Conservation (phyloP, 23 red algal species). For the Agarophyton chilense region DNA sequence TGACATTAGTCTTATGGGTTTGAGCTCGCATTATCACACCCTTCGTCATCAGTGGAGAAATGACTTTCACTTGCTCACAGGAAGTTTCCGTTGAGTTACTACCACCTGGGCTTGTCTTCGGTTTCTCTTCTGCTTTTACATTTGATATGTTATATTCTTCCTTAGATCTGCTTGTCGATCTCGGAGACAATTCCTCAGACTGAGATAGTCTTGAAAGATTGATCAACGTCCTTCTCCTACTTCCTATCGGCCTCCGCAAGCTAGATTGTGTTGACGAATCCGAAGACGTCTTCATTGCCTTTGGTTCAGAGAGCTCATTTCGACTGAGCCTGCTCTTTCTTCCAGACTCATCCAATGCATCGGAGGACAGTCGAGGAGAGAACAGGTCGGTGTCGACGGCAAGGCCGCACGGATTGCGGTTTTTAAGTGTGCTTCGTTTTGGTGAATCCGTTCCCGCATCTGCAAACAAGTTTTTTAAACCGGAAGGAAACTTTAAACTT, state of each 20-base stretch:
- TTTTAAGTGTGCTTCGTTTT: neutral
- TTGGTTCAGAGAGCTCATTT: neutral
- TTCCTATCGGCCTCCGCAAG: slow-evolving; percentile 2
- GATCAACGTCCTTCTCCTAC: neutral
- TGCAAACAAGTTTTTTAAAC: neutral
- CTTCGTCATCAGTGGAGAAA: slow-evolving; percentile 17
- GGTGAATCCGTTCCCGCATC: neutral
- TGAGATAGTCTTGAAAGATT: neutral
- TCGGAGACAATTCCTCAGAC: neutral
- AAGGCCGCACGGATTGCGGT: neutral
- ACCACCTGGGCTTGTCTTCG: neutral
- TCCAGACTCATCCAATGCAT: neutral
- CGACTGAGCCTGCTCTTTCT: neutral
- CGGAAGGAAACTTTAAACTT: neutral
- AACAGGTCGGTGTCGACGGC: neutral
- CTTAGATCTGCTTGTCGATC: neutral
- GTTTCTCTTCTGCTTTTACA: neutral
- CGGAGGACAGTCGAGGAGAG: neutral
- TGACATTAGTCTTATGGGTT: slow-evolving; percentile 29
- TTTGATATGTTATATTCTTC: neutral
- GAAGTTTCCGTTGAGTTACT: neutral
- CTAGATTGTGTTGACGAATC: neutral
- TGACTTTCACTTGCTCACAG: neutral
- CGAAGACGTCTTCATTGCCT: neutral
- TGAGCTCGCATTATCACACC: slow-evolving; percentile 52